phyloP scores from a whole-genome alignment of 169 alveolate species.

The Plasmodium fragile region DNA sequence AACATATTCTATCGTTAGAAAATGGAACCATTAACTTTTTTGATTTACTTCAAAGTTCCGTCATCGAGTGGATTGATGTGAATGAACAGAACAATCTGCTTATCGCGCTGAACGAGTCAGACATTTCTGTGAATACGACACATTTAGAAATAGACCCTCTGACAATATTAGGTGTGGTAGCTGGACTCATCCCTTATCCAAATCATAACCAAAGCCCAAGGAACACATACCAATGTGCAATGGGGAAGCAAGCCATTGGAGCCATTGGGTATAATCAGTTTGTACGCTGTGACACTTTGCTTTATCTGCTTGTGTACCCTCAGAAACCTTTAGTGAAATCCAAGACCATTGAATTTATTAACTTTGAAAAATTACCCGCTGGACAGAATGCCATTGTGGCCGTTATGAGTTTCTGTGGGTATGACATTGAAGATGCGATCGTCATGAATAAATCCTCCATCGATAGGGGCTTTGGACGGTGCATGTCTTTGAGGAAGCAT shows the following conservation, averaged over 20 bases:
- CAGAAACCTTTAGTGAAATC: constrained; percentile 98
- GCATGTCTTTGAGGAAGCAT: constrained; percentile 86
- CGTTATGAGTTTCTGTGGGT: constrained; percentile 99
- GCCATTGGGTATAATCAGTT: constrained; percentile 97
- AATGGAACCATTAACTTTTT: constrained; percentile 87
- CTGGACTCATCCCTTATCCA: constrained; percentile 99
- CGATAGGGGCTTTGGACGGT: constrained; percentile 99
- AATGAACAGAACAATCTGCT: constrained; percentile 98
- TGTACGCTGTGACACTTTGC: constrained; percentile 93
- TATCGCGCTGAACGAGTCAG: constrained; percentile 94
- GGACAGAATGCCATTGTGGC: constrained; percentile 99
- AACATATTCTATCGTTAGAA: constrained; percentile 77
- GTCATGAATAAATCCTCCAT: constrained; percentile 97
- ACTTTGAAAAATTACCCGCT: constrained; percentile 98
- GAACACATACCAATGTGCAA: constrained; percentile 99
- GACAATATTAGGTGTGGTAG: constrained; percentile 98
- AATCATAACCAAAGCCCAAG: constrained; percentile 99
- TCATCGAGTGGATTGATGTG: constrained; percentile 99
- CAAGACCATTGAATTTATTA: constrained; percentile 96
- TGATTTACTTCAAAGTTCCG: constrained; percentile 88
- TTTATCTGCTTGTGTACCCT: constrained; percentile 96
- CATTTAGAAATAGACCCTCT: constrained; percentile 99
- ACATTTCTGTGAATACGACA: constrained; percentile 94
- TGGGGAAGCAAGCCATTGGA: constrained; percentile 99
- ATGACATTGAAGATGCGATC: constrained; percentile 99